Base-by-base conservation (phyloP, 805 yeast species). In the Hagleromyces aurorensis region DNA sequence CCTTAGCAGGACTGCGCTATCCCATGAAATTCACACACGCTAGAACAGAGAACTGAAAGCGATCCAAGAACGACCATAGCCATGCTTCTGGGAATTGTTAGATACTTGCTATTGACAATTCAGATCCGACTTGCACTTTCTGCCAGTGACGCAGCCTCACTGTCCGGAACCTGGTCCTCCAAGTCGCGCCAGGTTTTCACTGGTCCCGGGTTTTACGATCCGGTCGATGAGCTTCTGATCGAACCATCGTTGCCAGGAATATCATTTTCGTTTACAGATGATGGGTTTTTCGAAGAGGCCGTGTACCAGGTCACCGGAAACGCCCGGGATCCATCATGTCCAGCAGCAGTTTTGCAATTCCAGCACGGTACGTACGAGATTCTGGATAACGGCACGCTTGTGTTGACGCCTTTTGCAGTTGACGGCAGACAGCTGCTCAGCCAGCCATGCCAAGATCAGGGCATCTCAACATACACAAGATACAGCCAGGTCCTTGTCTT, bases 171-270 rank as follows among this genome's bases (percentile, higher is more conserved):
- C 0, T 91, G 99, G 99, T 59, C 87, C 1, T 79, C 96, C 11
- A 91, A 91, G 57, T 77, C 96, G 8, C 83, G 82, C 55, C 76
- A 93, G 8, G 98, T 91, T 6, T 78, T 89, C 63, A 91, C 99
- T 1, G 99, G 99, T 0, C 95, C 97, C 5, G 81, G 87, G 2
- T 91, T 91, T 52, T 91, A 74, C 55, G 97, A 91, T 56, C 99
- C 99, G 3, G 81, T 86, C 16, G 96, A 89, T 52, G 98, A 91
- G 57, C 70, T 89, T 11, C 64, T 91, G 34, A 83, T 86, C 38
- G 99, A 91, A 55, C 99, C 99, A 2, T 89, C 87, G 6, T 67
- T 91, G 23, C 96, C 99, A 2, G 99, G 99, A 21, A 72, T 89
- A 32, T 78, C 93, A 4, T 84, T 78, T 59, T 84, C 96, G 2